Conservation (phyloP, 129 eudicot genomes). For the Gnaphalium uliginosum region DNA sequence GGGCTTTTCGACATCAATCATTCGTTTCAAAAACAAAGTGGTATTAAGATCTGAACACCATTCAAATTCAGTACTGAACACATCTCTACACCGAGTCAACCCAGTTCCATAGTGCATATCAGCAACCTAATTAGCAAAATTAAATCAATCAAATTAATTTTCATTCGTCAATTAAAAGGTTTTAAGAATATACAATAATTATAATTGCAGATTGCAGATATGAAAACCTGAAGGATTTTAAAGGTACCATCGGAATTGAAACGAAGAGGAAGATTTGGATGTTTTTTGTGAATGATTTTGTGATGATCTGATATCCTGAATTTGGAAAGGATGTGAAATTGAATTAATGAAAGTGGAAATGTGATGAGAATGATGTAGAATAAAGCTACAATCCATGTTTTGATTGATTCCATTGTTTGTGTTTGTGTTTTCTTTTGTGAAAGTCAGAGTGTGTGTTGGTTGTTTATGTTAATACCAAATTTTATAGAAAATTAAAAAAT, state of each 20-base stretch:
- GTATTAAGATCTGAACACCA: slow-evolving; percentile 84
- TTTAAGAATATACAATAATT: neutral
- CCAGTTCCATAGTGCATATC: slow-evolving; percentile 98
- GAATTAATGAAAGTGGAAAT: slow-evolving; percentile 34
- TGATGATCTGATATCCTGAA: slow-evolving; percentile 39
- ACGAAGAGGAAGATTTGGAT: slow-evolving; percentile 66
- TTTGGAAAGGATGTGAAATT: slow-evolving; percentile 34
- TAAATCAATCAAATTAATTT: neutral
- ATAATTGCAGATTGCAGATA: neutral
- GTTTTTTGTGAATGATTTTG: slow-evolving; percentile 51
- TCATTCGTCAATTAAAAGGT: neutral
- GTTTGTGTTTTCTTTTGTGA: neutral
- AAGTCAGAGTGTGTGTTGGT: neutral
- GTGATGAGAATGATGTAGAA: slow-evolving; percentile 36
- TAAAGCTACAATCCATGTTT: slow-evolving; percentile 44
- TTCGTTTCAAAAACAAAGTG: slow-evolving; percentile 60
- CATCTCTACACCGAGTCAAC: slow-evolving; percentile 80
- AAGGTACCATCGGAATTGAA: slow-evolving; percentile 78
- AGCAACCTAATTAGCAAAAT: slow-evolving; percentile 62
- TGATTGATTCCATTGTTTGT: slow-evolving; percentile 30
- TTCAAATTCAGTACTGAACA: slow-evolving; percentile 56
- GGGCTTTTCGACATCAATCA: slow-evolving; percentile 79
- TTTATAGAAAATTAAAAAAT: neutral
- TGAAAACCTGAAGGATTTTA: slow-evolving; percentile 85
- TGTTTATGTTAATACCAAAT: neutral